phyloP scores from a whole-genome alignment of 345 rosid species.

The Populus simonii region DNA sequence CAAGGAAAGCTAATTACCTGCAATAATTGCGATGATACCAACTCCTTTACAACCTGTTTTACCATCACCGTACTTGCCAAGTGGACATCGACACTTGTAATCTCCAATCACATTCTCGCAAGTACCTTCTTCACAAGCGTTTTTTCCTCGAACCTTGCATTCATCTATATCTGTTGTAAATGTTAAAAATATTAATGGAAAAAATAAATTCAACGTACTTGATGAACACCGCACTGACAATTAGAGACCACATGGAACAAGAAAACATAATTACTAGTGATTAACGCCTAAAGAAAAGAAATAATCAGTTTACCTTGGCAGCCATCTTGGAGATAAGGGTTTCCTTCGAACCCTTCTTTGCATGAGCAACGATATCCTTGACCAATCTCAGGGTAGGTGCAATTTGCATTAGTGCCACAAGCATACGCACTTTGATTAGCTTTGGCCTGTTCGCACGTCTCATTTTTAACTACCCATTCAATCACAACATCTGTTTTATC shows the following conservation, averaged over 20 bases:
- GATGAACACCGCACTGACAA: background rate
- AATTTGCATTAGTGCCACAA: conserved; percentile 8
- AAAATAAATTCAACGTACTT: background rate
- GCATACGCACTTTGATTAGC: background rate
- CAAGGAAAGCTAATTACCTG: no score
- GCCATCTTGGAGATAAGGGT: conserved; percentile 11
- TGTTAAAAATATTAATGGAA: background rate
- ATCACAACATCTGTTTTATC: background rate
- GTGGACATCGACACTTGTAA: conserved; percentile 18
- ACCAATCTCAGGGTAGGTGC: background rate
- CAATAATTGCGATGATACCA: background rate
- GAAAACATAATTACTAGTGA: background rate
- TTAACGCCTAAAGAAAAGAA: no score
- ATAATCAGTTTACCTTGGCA: conserved; percentile 13
- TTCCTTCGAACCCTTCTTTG: conserved; percentile 17
- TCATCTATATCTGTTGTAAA: conserved; percentile 10
- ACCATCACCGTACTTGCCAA: conserved; percentile 17
- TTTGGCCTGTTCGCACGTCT: conserved; percentile 4
- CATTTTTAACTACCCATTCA: conserved; percentile 16
- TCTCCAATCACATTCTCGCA: conserved; percentile 13
- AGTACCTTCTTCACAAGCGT: conserved; percentile 13
- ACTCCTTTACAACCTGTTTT: conserved; percentile 12
- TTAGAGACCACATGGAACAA: background rate
- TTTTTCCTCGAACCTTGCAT: background rate
- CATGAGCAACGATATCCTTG: conserved; percentile 18